Base-by-base conservation (phyloP, 495 filamentous ascomycete species). In the Chaetomium cochliodes region DNA sequence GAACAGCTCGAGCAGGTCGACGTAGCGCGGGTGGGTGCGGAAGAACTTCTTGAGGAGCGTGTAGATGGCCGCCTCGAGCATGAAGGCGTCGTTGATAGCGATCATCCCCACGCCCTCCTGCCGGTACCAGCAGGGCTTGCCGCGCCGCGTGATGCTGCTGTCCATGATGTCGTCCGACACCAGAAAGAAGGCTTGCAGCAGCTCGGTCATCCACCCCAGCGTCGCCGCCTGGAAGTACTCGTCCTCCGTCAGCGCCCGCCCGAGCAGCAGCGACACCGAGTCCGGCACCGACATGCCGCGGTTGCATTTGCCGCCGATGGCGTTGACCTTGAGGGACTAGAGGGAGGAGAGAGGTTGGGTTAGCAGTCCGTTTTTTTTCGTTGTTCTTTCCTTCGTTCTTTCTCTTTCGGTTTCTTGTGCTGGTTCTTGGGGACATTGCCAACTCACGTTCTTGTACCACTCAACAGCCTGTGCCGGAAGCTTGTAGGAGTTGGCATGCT, bases 151-250 rank as follows among this genome's bases (percentile, higher is more conserved):
- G 77, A 94, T 92, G 67, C 89, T 93, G 70, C 83, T 74, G 81
- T 98, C 94, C 94, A 98, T 98, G 69, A 98, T 96, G 78, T 98
- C 94, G 78, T 98, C 94, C 65, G 92, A 92, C 69, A 98, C 94
- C 58, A 98, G 86, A 85, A 98, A 98, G 86, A 96, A 97, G 63
- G 94, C 93, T 82, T 98, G 94, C 41, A 98, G 89, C 44, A 98
- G 83, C 84, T 98, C 94, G 67, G 93, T 96, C 80, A 97, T 85
- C 94, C 94, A 98, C 64, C 94, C 94, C 53, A 98, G 84, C 20
- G 90, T 87, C 47, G 91, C 90, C 59, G 93, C 80, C 58, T 88
- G 78, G 81, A 92, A 91, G 81, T 91, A 93, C 76, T 97, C 90
- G 62, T 96, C 86, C 42, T 87, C 80, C 58, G 81, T 84, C 61